Evolutionary conservation across 176 grass and related monocot genomes (phyloP).

Genomic region (Raddia guianensis): DNA sequence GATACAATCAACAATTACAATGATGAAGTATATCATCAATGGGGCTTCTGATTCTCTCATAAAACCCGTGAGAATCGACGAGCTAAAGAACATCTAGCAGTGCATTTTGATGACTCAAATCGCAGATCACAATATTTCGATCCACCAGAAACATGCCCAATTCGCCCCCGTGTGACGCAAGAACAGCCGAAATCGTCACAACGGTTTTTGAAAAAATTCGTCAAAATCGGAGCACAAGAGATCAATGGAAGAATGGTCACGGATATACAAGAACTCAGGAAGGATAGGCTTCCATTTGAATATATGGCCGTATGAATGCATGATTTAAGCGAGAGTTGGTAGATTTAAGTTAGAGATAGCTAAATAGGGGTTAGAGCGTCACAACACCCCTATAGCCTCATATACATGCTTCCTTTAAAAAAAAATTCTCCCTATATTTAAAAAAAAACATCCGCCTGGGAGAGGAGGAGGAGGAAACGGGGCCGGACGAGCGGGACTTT

Average conservation of each 20-base stretch:
- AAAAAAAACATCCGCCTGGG: no score
- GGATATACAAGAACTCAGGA: slow-evolving; percentile 43
- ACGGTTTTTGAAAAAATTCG: neutral
- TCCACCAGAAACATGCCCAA: neutral
- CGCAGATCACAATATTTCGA: neutral
- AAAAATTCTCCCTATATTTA: no score
- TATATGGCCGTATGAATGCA: no score
- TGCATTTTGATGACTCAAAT: slow-evolving; percentile 48
- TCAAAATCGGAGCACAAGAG: neutral
- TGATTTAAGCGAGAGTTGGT: no score
- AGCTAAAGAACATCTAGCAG: slow-evolving; percentile 56
- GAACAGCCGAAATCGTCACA: neutral
- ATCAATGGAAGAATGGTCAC: slow-evolving; percentile 27
- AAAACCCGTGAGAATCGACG: slow-evolving; percentile 51
- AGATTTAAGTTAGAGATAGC: no score
- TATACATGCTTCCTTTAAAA: no score
- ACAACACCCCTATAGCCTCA: no score
- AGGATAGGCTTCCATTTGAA: slow-evolving; percentile 45
- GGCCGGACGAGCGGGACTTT: no score
- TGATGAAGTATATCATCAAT: slow-evolving; percentile 55
- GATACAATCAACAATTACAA: slow-evolving; percentile 21
- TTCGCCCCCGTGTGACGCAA: neutral
- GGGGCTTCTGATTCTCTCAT: slow-evolving; percentile 59
- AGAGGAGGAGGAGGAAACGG: no score
- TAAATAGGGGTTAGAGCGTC: no score